A percentile compares a stretch with the other conserved stretches of the same genome.
Conservation (phyloP, 1,284 basidiomycete genomes). For the Crucibulum cyathiforme region DNA sequence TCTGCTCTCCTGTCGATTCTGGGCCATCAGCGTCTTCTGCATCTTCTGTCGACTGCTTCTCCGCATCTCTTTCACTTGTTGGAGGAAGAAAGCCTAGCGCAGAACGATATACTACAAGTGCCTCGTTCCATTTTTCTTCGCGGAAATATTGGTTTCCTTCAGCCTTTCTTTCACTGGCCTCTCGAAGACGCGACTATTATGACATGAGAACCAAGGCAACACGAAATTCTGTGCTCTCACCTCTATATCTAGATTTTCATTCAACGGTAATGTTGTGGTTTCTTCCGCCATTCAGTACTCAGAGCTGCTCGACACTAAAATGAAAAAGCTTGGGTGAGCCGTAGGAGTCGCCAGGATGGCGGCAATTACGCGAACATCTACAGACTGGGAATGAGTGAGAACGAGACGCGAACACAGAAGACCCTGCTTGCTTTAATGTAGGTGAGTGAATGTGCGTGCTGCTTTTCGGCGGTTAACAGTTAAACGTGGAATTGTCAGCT, state of each 20-base stretch:
- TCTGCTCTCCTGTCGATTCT: conserved; percentile 3
- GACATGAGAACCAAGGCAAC: neutral
- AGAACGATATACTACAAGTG: conserved; percentile 65
- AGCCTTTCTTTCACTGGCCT: conserved; percentile 65
- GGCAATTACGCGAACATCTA: too few species aligned
- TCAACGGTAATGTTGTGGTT: too few species aligned
- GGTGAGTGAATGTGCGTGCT: too few species aligned
- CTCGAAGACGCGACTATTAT: conserved; percentile 48
- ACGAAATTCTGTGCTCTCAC: neutral
- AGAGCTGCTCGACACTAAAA: too few species aligned
- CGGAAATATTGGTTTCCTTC: conserved; percentile 47
- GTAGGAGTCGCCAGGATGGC: too few species aligned
- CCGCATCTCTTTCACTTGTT: conserved; percentile 24
- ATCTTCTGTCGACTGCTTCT: conserved; percentile 8
- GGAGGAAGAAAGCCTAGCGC: conserved; percentile 65
- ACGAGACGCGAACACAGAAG: too few species aligned
- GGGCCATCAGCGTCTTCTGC: neutral
- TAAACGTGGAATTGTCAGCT: too few species aligned
- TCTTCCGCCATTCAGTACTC: too few species aligned
- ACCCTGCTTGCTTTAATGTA: too few species aligned
- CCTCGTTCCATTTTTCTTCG: conserved; percentile 64
- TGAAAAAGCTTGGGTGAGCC: too few species aligned
- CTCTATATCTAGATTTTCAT: neutral
- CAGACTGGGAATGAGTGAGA: too few species aligned
- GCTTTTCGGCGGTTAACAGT: too few species aligned